phyloP scores from a whole-genome alignment of 306 rosid genomes.

The Elaeagnus macrophylla region DNA sequence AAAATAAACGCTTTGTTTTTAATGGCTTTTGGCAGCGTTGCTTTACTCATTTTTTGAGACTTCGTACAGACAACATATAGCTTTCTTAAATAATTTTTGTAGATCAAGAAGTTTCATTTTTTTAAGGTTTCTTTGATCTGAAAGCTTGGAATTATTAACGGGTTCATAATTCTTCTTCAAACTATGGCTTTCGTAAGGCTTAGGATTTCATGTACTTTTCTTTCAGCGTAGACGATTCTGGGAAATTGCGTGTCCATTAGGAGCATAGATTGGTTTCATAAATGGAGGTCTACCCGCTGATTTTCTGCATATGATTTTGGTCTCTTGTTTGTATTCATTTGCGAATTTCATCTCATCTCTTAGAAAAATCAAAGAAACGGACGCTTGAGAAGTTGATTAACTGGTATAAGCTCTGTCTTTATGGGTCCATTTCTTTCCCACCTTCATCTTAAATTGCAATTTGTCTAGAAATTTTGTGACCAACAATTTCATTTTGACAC shows the following conservation, averaged over 20 bases:
- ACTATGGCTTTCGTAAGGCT: conserved; percentile 35
- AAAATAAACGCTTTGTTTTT: conserved; percentile 20
- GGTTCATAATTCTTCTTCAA: conserved; percentile 24
- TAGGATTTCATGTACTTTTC: conserved; percentile 13
- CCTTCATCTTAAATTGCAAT: conserved; percentile 3
- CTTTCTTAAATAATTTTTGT: conserved; percentile 12
- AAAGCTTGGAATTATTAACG: conserved; percentile 34
- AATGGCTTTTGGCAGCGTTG: conserved; percentile 13
- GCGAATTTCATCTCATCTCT: conserved; percentile 14
- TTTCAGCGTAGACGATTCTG: conserved; percentile 7
- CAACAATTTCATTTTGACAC: not conserved
- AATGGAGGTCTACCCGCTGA: conserved; percentile 4
- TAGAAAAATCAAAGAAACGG: conserved; percentile 10
- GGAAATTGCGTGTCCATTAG: conserved; percentile 3
- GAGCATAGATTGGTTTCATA: not conserved
- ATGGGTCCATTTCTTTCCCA: not conserved
- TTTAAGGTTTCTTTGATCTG: conserved; percentile 20
- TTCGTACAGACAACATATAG: conserved; percentile 25
- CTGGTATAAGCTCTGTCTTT: not conserved
- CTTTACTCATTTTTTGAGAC: conserved; percentile 40
- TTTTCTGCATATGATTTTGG: not conserved
- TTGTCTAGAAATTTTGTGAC: not conserved
- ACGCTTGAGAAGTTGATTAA: not conserved
- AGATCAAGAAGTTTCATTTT: conserved; percentile 26
- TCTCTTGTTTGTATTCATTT: conserved; percentile 18